Percentiles rank a stretch among this genome's conserved stretches.
Conservation (phyloP, 805 yeast genomes). For the Blastobotrys peoriensis region DNA sequence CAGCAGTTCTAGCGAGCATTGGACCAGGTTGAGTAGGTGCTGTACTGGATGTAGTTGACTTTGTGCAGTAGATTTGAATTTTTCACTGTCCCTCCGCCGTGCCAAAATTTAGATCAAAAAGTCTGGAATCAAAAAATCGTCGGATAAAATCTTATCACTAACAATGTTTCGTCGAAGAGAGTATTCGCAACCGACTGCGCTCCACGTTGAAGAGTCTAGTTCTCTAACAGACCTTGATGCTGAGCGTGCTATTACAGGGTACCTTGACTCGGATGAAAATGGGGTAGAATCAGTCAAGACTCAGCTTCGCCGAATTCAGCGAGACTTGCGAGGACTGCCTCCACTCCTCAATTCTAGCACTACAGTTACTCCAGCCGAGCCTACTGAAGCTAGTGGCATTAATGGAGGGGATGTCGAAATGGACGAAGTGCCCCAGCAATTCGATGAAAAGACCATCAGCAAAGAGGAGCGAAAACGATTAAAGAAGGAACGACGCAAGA, state of each 20-base stretch:
- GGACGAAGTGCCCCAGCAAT: constrained; percentile 1
- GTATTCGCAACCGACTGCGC: constrained; percentile 13
- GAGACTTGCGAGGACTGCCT: constrained; percentile 76
- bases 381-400: constrained; percentile 1
- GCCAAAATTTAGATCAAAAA: constrained; percentile 2
- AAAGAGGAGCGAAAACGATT: constrained; percentile 21
- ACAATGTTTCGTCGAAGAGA: constrained; percentile 1
- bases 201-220: constrained; percentile 10
- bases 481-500: constrained; percentile 23
- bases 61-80: no score
- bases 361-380: constrained; percentile 5
- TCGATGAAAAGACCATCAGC: constrained; percentile 5
- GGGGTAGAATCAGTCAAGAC: constrained; percentile 38
- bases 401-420: constrained; percentile 2
- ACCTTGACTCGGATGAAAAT: constrained; percentile 28
- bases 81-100: no score
- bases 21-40: not conserved
- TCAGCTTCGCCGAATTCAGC: constrained; percentile 66
- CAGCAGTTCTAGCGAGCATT: not conserved
- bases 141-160: no score
- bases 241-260: constrained; percentile 40
- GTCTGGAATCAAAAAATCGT: no score
- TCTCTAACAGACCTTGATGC: constrained; percentile 37
- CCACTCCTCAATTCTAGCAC: constrained; percentile 35
- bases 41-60: no score